These are phyloP conservation scores for Phytophthora vignae DNA, from an alignment of 352 stramenopile species.

Conservation along the genomic window DNA sequence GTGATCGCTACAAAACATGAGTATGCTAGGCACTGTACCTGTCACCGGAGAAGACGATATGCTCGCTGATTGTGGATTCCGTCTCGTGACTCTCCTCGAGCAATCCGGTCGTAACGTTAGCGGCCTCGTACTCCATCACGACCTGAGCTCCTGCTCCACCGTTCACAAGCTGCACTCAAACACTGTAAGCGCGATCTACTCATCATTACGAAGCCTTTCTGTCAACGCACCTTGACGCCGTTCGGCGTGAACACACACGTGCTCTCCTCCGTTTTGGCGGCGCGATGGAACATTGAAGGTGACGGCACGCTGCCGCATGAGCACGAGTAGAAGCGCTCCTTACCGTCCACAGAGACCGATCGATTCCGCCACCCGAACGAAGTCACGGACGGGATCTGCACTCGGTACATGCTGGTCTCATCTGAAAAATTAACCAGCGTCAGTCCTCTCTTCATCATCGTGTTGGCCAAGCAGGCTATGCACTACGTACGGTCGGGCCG, in stretches of 20 bases:
- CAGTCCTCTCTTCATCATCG: neutral
- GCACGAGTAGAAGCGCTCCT: conserved; percentile 43
- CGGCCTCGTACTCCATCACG: conserved; percentile 38
- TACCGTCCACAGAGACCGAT: conserved; percentile 47
- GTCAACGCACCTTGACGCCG: conserved; percentile 38
- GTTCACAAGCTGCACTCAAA: conserved; percentile 26
- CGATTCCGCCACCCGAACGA: conserved; percentile 55
- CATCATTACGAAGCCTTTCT: neutral
- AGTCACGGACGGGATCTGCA: conserved; percentile 65
- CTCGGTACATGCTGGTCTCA: conserved; percentile 58
- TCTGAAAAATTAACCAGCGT: neutral
- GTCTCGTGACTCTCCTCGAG: conserved; percentile 35
- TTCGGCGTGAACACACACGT: conserved; percentile 47
- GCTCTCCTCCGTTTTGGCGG: conserved; percentile 44
- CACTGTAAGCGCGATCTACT: neutral
- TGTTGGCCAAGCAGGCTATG: neutral
- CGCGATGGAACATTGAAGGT: conserved; percentile 50
- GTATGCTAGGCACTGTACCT: conserved; percentile 19
- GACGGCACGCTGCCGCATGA: conserved; percentile 39
- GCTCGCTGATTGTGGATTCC: conserved; percentile 59
- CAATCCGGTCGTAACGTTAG: conserved; percentile 12
- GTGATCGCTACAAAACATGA: neutral
- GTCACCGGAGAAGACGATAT: conserved; percentile 69
- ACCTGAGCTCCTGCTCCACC: neutral
- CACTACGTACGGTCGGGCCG: conserved; percentile 56